These are phyloP conservation scores for Irpex lacteus DNA, from an alignment of 1,284 basidiomycete genomes.

Conservation along the genomic window DNA sequence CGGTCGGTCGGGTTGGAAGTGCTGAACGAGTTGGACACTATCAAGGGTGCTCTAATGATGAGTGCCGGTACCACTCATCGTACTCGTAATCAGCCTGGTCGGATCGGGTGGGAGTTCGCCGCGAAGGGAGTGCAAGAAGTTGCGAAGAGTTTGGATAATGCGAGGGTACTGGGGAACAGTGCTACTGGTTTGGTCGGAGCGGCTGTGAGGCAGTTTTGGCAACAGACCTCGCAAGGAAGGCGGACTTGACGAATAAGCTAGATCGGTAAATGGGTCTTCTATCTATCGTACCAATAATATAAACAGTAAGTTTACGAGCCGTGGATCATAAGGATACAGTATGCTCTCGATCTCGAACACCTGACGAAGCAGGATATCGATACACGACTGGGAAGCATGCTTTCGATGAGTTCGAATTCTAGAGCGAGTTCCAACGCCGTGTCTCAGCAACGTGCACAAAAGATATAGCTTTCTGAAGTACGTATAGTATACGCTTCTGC, in stretches of 20 bases:
- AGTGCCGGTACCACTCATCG: slow-evolving; percentile 57
- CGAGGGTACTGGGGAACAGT: slow-evolving; percentile 18
- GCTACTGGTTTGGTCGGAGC: slow-evolving; percentile 19
- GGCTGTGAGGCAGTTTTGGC: slow-evolving; percentile 18
- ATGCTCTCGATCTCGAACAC: no score
- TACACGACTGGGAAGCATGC: no score
- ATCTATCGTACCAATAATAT: no score
- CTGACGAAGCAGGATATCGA: no score
- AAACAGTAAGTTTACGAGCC: no score
- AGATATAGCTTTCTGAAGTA: no score
- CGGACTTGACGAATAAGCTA: background rate
- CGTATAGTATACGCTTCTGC: no score
- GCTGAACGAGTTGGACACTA: slow-evolving; percentile 79
- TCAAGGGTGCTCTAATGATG: slow-evolving; percentile 85
- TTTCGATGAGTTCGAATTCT: no score
- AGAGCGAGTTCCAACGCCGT: no score
- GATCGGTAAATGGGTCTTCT: no score
- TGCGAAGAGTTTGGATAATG: slow-evolving; percentile 18
- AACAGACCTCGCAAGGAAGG: background rate
- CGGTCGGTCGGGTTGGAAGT: slow-evolving; percentile 88
- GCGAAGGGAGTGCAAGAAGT: slow-evolving; percentile 27
- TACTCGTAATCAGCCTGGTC: slow-evolving; percentile 3
- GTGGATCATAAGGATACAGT: no score
- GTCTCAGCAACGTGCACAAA: no score
- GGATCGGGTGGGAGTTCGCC: slow-evolving; percentile 24